Base-by-base conservation (phyloP, 371 early-diverging fungal genomes). In the Fennellomyces sp. region DNA sequence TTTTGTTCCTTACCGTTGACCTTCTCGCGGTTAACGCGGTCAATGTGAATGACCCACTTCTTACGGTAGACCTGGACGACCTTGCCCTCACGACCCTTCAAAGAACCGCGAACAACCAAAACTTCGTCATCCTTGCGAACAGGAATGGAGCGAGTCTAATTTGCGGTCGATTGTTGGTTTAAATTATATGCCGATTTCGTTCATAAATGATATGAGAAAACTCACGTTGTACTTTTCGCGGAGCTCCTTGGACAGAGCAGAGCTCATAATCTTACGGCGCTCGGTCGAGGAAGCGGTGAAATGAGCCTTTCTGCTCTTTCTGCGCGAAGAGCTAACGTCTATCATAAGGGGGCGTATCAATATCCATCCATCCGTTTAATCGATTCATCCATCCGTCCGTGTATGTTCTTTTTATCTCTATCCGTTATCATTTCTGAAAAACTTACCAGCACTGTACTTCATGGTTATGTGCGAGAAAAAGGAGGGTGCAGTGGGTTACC, bases 121-220 rank as follows among this genome's bases (percentile, higher is more conserved):
- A 98, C 98, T 88, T 97, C 98, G 83, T 98, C 99, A 72, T 95
- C 97, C 81, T 90, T 89, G 83, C 96, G 95, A 76, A 98, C 88
- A 65, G 99, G 98, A 73, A 97, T 83, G 70, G 98, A 89, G 78
- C 97, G 94, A 68, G 81, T 81, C 88, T 90, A 60, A 48, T 63
- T n/a, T n/a, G n/a, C n/a, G n/a, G n/a, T n/a, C n/a, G n/a, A n/a
- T n/a, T n/a, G n/a, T n/a, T n/a, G n/a, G n/a, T n/a, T n/a, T n/a
- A n/a, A 27, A 15, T 21, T 45, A 12, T 45, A 45, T 11, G 39
- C 5, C 39, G 5, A 45, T 45, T 45, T 45, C 45, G 45, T 45
- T 21, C 23, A 21, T 45, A 10, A 17, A 0, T 11, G 38, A 36
- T n/a, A 10, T n/a, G 11, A 36, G 38, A 36, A n/a, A n/a, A 51